phyloP scores from a whole-genome alignment of 345 rosid species.

The Rhodomyrtus tomentosa region DNA sequence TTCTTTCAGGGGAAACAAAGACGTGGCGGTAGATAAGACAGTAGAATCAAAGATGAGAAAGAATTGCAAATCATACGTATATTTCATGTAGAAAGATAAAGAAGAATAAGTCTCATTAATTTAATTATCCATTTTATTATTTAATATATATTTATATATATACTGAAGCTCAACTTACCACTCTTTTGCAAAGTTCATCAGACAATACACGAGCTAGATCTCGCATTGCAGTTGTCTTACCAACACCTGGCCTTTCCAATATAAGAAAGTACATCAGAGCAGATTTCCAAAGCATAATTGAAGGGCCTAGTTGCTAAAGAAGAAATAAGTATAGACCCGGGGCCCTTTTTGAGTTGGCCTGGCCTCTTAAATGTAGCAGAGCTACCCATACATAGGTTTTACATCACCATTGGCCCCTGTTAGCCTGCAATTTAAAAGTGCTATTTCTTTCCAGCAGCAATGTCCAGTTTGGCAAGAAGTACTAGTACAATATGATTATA shows the following conservation, averaged over 20 bases:
- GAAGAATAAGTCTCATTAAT: too few species aligned
- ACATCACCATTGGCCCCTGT: background rate
- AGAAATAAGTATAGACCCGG: background rate
- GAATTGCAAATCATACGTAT: background rate
- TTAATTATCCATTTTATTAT: too few species aligned
- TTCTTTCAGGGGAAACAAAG: background rate
- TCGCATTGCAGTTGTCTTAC: constrained; percentile 62
- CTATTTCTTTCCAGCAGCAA: background rate
- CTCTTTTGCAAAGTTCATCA: constrained; percentile 50
- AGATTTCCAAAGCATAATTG: background rate
- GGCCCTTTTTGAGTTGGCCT: background rate
- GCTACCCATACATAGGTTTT: background rate
- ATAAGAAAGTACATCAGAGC: background rate
- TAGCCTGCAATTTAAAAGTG: background rate
- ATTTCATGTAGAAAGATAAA: too few species aligned
- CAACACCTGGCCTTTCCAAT: constrained; percentile 49
- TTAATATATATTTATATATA: too few species aligned
- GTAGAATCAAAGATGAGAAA: background rate
- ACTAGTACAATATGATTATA: background rate
- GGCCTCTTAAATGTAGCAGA: background rate
- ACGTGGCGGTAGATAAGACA: background rate
- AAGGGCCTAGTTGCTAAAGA: background rate
- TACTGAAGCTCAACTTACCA: constrained; percentile 30
- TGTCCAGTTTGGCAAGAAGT: background rate
- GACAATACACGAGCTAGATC: constrained; percentile 60